Base-by-base conservation (phyloP, 2,329 filamentous ascomycete genomes). In the Aureobasidium vineae region DNA sequence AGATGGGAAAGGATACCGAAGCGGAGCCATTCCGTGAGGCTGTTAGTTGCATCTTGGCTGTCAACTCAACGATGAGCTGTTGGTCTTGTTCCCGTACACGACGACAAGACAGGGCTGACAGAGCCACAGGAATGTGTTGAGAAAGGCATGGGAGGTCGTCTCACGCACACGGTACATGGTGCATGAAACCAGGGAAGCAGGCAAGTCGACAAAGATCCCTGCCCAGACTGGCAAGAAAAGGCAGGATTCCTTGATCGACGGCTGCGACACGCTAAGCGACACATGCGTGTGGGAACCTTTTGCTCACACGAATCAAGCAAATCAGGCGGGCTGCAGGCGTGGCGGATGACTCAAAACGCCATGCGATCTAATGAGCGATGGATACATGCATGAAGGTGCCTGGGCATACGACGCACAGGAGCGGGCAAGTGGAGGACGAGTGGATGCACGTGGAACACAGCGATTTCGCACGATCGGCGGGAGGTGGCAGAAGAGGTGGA, bases 281-380 rank as follows among this genome's bases (percentile, higher is more conserved):
- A 64, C 61, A 26, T 64, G 61, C 49, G 21, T 23, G 38, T 43
- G 47, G 61, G 47, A 54, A 36, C 49, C 47, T 64, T 43, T 40
- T 43, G 10, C 47, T 33, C 38, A 23, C 61, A 64, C 61, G 61
- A 64, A 54, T 64, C 61, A 64, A 54, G 38, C 61, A 49, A 64
- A 64, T 64, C 61, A 64, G 40, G 61, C 61, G 26, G 61, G 61
- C 47, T 64, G 61, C 61, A 64, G 61, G n/a, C 47, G 26, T 64
- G 61, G 61, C 61, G 47, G 61, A 64, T 64, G 61, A 64, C 61
- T 43, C 60, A 28, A 63, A 52, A 52, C 60, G 47, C 47, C 60
- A 63, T 61, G 23, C 45, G 61, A 64, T 53, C 61, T 64, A 49
- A 26, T 33, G 33, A 54, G 26, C 49, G 61, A 54, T 43, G 49